Percentiles rank a stretch among this genome's conserved stretches.
Evolutionary conservation across 2,329 filamentous ascomycete species (phyloP).

Genomic region (Colletotrichum sp.): DNA sequence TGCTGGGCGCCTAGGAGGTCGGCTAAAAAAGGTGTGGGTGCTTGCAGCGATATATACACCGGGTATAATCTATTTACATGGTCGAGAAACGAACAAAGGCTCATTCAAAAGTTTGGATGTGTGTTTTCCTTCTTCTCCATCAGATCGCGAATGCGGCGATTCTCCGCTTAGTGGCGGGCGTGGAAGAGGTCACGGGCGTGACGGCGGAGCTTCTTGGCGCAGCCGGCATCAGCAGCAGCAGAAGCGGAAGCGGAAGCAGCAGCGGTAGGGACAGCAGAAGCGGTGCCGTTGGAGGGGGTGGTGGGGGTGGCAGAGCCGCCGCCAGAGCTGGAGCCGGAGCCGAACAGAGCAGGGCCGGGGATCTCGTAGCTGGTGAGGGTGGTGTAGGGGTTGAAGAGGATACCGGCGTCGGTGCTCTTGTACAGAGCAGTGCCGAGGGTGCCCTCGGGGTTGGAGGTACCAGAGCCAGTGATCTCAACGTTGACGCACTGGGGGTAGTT

Average conservation of each 20-base stretch:
- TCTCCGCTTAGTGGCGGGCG: slow-evolving; percentile 3
- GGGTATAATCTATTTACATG: slow-evolving; percentile 20
- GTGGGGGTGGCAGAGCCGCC: slow-evolving; percentile 24
- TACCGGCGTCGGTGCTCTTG: slow-evolving; percentile 33
- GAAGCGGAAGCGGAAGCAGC: neutral
- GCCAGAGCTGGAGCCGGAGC: slow-evolving; percentile 11
- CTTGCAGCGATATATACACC: slow-evolving; percentile 19
- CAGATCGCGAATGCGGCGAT: neutral
- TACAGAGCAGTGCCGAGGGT: slow-evolving; percentile 34
- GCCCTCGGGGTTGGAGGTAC: slow-evolving; percentile 35
- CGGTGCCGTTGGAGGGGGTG: slow-evolving; percentile 5
- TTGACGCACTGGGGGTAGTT: slow-evolving; percentile 59
- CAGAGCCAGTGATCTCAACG: slow-evolving; percentile 47
- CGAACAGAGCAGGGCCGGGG: slow-evolving; percentile 30
- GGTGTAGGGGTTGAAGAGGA: slow-evolving; percentile 37
- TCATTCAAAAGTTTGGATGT: neutral
- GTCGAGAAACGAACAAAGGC: slow-evolving; percentile 8
- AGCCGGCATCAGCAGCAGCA: neutral
- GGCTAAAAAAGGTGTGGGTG: slow-evolving; percentile 1
- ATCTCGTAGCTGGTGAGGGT: slow-evolving; percentile 32
- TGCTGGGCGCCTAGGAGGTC: neutral
- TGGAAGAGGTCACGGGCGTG: slow-evolving; percentile 14
- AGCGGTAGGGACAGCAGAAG: neutral
- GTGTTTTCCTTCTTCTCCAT: neutral
- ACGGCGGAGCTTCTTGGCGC: neutral